Evolutionary conservation across 768 basidiomycete species (phyloP), one percentile per base, ranked within the genome.

Genomic region (Tulasnella sp.): DNA sequence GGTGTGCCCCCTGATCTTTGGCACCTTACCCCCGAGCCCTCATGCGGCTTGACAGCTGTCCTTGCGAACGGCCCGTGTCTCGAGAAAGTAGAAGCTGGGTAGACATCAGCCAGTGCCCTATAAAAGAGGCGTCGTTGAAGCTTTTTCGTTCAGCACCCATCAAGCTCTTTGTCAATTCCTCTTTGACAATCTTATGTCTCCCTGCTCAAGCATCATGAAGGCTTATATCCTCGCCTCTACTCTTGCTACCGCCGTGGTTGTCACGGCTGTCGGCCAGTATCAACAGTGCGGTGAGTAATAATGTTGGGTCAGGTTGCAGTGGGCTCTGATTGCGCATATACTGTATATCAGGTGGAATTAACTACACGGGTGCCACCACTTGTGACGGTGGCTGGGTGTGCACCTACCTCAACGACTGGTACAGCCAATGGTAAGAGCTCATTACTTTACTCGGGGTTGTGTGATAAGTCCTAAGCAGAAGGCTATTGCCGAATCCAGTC

Each of bases 391-490:
- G 73, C 29, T 67, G 61, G 51, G 73, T 74, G 26, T 73, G 72
- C 39, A 73, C 72, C 35, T 73, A 39, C 39, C 18, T 29, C 23
- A 73, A 73, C 29, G 35, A 40, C 26, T 73, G 39, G 26, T 73
- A 73, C n/a, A 42, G 40, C 16, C 72, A 73, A 73, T 73, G 72
- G 72, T 73, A 44, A 73, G 72, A 5, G n/a, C 39, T 23, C n/a
- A n/a, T 11, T n/a, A 16, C 11, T 16, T 15, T 16, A 18, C 15
- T 13, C 44, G 15, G 15, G n/a, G 44, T 4, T 16, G 13, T 44
- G 15, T 1, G 4, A 44, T 44, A 18, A 13, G 11, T 16, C 15
- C 44, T 44, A 44, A 44, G 11, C 15, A 1, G 15, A 42, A 42
- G 3, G 7, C 42, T 42, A 3, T 44, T 44, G 13, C 11, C 15